Evolutionary conservation across 2,329 filamentous ascomycete species (phyloP).

Genomic region (Penicillium glabrum): DNA sequence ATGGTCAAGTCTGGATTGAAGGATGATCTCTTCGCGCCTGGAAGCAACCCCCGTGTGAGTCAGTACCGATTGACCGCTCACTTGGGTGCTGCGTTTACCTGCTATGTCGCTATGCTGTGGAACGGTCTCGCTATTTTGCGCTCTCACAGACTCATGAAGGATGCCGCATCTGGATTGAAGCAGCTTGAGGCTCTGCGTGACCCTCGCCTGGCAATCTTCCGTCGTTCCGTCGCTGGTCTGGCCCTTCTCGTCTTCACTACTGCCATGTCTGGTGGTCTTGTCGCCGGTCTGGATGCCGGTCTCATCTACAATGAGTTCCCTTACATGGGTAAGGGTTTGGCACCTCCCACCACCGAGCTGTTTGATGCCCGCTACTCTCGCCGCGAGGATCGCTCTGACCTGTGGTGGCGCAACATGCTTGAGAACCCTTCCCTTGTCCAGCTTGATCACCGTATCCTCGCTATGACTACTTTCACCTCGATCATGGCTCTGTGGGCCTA

Average conservation of each 20-base stretch:
- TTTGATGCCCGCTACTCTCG: constrained; percentile 84
- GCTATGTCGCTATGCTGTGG: constrained; percentile 92
- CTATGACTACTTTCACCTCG: constrained; percentile 81
- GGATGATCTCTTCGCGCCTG: constrained; percentile 90
- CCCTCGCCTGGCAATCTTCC: constrained; percentile 71
- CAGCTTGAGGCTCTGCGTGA: constrained; percentile 62
- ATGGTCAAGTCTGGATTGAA: constrained; percentile 98
- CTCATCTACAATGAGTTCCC: constrained; percentile 99
- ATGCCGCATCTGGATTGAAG: constrained; percentile 63
- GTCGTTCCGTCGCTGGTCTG: constrained; percentile 69
- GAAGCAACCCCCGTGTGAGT: constrained; percentile 85
- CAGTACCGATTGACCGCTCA: constrained; percentile 93
- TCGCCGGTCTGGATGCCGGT: constrained; percentile 92
- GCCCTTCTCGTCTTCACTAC: constrained; percentile 79
- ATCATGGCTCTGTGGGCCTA: constrained; percentile 81
- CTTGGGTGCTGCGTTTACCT: constrained; percentile 84
- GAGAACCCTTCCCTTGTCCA: constrained; percentile 97
- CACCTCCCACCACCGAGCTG: constrained; percentile 79
- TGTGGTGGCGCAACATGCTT: constrained; percentile 96
- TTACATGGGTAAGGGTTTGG: constrained; percentile 81
- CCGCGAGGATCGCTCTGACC: constrained; percentile 72
- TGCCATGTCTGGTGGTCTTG: constrained; percentile 88
- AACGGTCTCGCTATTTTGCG: constrained; percentile 83
- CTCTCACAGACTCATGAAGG: constrained; percentile 67
- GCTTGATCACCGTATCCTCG: constrained; percentile 90